Evolutionary conservation across 352 stramenopile genomes (phyloP).

Genomic region (Phytophthora pluvialis): DNA sequence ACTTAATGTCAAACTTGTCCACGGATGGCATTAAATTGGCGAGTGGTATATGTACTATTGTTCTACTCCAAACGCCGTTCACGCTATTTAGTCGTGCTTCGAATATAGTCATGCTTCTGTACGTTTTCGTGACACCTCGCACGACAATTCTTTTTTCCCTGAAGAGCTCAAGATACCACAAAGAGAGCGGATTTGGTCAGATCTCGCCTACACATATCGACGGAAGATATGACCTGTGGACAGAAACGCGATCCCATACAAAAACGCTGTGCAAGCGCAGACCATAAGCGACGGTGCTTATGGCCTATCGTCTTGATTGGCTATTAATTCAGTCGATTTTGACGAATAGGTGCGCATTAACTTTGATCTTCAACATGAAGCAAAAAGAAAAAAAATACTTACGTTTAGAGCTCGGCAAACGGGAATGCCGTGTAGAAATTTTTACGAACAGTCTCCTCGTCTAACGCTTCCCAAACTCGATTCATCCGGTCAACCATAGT

Average conservation of each 20-base stretch:
- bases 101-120: no score
- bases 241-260: no score
- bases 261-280: not conserved
- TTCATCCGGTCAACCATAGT: conserved; percentile 1
- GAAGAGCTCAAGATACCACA: no score
- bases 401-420: not conserved
- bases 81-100: no score
- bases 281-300: conserved; percentile 1
- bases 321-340: not conserved
- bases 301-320: conserved; percentile 1
- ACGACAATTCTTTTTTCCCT: no score
- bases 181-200: no score
- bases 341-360: not conserved
- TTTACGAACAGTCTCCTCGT: not conserved
- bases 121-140: no score
- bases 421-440: not conserved
- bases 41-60: no score
- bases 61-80: no score
- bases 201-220: conserved; percentile 9
- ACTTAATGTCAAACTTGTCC: no score
- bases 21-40: no score
- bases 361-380: not conserved
- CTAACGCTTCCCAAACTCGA: conserved; percentile 1
- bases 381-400: no score
- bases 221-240: not conserved